Evolutionary conservation across 176 grass and related monocot genomes (phyloP), one percentile per base, ranked within the genome.

Genomic region (Canna indica): DNA sequence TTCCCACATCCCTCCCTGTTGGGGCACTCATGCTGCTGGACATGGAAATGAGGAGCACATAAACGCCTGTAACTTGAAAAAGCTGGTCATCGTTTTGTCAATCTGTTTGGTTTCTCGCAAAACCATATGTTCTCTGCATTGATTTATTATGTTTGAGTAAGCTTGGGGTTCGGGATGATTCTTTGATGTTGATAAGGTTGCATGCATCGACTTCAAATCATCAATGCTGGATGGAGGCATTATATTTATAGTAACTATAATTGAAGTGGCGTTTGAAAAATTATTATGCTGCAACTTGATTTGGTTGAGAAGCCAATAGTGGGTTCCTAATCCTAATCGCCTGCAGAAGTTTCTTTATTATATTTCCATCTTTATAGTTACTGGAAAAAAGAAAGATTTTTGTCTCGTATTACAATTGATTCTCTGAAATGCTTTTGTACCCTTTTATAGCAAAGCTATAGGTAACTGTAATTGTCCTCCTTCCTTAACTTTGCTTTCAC

Each of bases 121-220:
- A 39, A 38, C 24, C 22, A 38, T 2, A 38, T 18, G 33, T 66
- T 38, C 11, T 36, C 63, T 29, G 29, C 10, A 17, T 36, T 39
- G 35, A 66, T 41, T n/a, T 38, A 39, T 17, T 38, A 7, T 62
- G 1, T 62, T 33, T 62, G 14, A 32, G 63, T 39, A 39, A 66
- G 11, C 13, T 33, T 18, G 63, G 18, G 22, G 34, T 41, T 41
- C 22, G 20, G 2, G 32, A 66, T 25, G 63, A 20, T 66, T 39
- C 5, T 54, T 24, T 38, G 8, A 12, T 66, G 33, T 22, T 41
- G 63, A 17, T 63, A 63, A 13, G 14, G 1, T 35, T 35, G 22
- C n/a, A 59, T 62, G 59, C 59, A 33, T 62, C 25, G 24, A 30
- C 58, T 60, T 14, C 12, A 64, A 64, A 36, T 64, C 61, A 36